These are phyloP conservation scores for Exophiala oligosperma DNA, from an alignment of 2,329 filamentous ascomycete species.

Conservation along the genomic window DNA sequence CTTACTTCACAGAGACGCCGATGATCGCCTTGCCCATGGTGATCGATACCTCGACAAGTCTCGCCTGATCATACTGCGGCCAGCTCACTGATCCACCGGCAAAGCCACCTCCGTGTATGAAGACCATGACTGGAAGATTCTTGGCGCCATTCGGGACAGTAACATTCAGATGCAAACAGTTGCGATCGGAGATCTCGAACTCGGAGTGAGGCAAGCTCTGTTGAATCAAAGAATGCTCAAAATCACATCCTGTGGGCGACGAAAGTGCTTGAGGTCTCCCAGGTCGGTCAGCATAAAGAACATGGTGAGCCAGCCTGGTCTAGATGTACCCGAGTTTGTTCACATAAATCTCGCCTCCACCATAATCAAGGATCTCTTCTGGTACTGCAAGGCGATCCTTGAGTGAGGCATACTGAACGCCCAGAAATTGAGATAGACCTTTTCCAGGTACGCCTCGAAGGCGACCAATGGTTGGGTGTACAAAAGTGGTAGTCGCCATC, in stretches of 20 bases:
- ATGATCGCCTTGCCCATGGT: constrained; percentile 49
- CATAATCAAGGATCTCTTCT: neutral
- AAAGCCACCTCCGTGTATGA: constrained; percentile 10
- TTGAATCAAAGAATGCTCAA: constrained; percentile 48
- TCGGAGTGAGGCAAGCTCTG: constrained; percentile 42
- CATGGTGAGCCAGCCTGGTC: constrained; percentile 25
- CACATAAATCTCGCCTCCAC: neutral
- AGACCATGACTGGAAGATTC: constrained; percentile 5
- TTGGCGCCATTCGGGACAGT: constrained; percentile 39
- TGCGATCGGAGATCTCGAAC: constrained; percentile 46
- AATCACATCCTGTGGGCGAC: constrained; percentile 36
- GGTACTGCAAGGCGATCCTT: constrained; percentile 32
- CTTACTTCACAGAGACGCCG: constrained; percentile 46
- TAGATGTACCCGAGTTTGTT: constrained; percentile 42
- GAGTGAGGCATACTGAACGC: constrained; percentile 39
- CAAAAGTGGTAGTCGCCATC: too few relatives aligned
- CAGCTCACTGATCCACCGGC: constrained; percentile 51
- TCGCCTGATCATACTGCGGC: constrained; percentile 50
- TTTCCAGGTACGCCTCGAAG: constrained; percentile 31
- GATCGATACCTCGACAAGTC: constrained; percentile 46
- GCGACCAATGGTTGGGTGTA: constrained; percentile 31
- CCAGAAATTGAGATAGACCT: constrained; percentile 34
- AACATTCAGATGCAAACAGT: constrained; percentile 55
- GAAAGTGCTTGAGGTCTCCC: too few relatives aligned
- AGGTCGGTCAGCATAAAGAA: too few relatives aligned